Evolutionary conservation across 1,139 yeast species (phyloP).

Genomic region (Eremothecium coryli): DNA sequence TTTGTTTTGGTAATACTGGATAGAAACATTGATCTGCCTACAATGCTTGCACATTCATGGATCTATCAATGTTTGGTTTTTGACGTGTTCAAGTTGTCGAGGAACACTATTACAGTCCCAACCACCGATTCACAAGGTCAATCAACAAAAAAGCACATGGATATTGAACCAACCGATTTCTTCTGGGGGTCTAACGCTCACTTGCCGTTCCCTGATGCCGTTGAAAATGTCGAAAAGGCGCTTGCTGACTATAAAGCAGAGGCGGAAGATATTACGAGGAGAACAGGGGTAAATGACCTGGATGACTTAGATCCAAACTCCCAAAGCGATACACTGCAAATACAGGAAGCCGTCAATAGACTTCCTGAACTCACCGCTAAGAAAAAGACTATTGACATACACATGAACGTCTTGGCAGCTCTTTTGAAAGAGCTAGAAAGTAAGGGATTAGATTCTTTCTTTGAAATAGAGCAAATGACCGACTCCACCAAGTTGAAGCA

Average conservation of each 20-base stretch:
- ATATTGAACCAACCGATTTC: slow-evolving; percentile 84
- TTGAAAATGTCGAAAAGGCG: slow-evolving; percentile 85
- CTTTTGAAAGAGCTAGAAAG: slow-evolving; percentile 75
- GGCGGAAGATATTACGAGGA: slow-evolving; percentile 75
- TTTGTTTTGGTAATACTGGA: slow-evolving; percentile 77
- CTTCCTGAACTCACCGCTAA: slow-evolving; percentile 87
- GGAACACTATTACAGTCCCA: slow-evolving; percentile 64
- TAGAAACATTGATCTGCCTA: slow-evolving; percentile 78
- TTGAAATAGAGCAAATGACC: slow-evolving; percentile 81
- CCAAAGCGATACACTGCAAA: slow-evolving; percentile 60
- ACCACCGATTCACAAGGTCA: slow-evolving; percentile 36
- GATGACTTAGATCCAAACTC: slow-evolving; percentile 64
- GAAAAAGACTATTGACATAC: slow-evolving; percentile 85
- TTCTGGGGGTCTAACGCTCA: slow-evolving; percentile 83
- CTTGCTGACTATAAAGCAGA: slow-evolving; percentile 73
- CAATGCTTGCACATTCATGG: slow-evolving; percentile 97
- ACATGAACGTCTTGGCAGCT: slow-evolving; percentile 89
- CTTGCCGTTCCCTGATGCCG: slow-evolving; percentile 95
- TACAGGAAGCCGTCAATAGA: slow-evolving; percentile 83
- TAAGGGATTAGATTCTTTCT: slow-evolving; percentile 77
- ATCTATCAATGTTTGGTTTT: slow-evolving; percentile 93
- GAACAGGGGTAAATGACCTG: slow-evolving; percentile 60
- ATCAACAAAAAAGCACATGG: slow-evolving; percentile 41
- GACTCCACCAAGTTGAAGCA: slow-evolving; percentile 52
- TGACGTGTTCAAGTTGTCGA: slow-evolving; percentile 73